Conservation (phyloP, 164 flowering plant species). For the Brasenia schreberi region DNA sequence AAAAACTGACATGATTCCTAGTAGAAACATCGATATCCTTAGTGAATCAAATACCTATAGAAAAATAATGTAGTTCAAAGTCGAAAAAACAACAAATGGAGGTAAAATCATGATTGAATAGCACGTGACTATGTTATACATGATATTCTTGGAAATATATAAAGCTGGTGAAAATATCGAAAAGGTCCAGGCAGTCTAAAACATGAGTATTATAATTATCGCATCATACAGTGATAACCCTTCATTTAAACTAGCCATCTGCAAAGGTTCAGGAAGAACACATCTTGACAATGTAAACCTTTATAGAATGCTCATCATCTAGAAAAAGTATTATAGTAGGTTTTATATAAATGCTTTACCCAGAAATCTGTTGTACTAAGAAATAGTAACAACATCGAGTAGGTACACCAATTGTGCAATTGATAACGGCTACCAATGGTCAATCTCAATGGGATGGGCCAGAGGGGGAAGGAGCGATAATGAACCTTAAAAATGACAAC, state of each 20-base stretch:
- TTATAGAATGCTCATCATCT: neutral
- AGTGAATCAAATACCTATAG: constrained; percentile 75
- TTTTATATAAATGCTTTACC: constrained; percentile 31
- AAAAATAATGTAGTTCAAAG: neutral
- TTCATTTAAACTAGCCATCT: constrained; percentile 97
- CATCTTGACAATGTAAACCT: neutral
- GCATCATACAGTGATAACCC: constrained; percentile 91
- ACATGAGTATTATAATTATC: constrained; percentile 94
- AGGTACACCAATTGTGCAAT: constrained; percentile 91
- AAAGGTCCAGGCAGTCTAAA: constrained; percentile 98
- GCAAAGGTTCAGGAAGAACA: constrained; percentile 14
- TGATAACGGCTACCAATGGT: constrained; percentile 72
- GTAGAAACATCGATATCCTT: constrained; percentile 76
- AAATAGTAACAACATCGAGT: constrained; percentile 80
- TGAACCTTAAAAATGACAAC: constrained; percentile 3
- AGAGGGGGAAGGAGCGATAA: constrained; percentile 17
- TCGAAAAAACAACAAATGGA: neutral
- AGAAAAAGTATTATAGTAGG: neutral
- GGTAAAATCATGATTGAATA: neutral
- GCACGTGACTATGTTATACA: constrained; percentile 21
- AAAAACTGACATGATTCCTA: constrained; percentile 83
- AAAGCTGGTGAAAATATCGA: constrained; percentile 96
- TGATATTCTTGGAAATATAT: constrained; percentile 94
- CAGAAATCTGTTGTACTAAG: constrained; percentile 96
- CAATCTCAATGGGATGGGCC: constrained; percentile 76